These are phyloP conservation scores for Phytopythium oedochilum DNA, from an alignment of 352 stramenopile species.

Conservation along the genomic window DNA sequence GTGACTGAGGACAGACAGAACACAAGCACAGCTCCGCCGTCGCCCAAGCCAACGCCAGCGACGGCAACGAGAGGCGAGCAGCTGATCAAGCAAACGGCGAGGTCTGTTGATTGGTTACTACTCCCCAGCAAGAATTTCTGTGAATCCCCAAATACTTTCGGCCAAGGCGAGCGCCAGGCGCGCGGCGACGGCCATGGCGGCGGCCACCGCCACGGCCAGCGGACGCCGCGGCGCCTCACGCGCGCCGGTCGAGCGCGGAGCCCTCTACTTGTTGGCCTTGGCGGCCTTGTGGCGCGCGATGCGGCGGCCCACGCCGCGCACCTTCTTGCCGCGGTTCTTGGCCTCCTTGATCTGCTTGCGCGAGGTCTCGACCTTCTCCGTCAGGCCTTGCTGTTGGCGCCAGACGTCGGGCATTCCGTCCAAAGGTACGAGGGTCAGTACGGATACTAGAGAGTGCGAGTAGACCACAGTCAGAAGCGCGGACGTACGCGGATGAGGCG, in stretches of 20 bases:
- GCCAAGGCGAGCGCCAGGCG: slow-evolving; percentile 22
- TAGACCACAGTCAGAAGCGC: not conserved
- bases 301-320: slow-evolving; percentile 95
- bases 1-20: too few relatives aligned
- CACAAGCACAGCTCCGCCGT: too few relatives aligned
- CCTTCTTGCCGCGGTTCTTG: slow-evolving; percentile 99
- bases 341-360: slow-evolving; percentile 99
- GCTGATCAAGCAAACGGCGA: slow-evolving; percentile 37
- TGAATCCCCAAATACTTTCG: slow-evolving; percentile 40
- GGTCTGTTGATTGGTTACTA: slow-evolving; percentile 52
- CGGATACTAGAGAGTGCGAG: not conserved
- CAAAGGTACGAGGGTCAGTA: not conserved
- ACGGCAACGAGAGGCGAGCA: too few relatives aligned
- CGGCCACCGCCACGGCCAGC: not conserved
- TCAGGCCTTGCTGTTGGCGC: slow-evolving; percentile 50
- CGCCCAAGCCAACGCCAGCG: too few relatives aligned
- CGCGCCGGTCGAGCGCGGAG: slow-evolving; percentile 22
- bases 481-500: slow-evolving; percentile 79
- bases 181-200: slow-evolving; percentile 12
- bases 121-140: slow-evolving; percentile 47
- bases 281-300: slow-evolving; percentile 99
- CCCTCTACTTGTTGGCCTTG: slow-evolving; percentile 93
- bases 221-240: too few relatives aligned
- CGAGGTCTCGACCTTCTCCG: slow-evolving; percentile 95
- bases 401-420: too few relatives aligned